phyloP scores from a whole-genome alignment of 345 rosid genomes.

The Eucalyptus sp. region DNA sequence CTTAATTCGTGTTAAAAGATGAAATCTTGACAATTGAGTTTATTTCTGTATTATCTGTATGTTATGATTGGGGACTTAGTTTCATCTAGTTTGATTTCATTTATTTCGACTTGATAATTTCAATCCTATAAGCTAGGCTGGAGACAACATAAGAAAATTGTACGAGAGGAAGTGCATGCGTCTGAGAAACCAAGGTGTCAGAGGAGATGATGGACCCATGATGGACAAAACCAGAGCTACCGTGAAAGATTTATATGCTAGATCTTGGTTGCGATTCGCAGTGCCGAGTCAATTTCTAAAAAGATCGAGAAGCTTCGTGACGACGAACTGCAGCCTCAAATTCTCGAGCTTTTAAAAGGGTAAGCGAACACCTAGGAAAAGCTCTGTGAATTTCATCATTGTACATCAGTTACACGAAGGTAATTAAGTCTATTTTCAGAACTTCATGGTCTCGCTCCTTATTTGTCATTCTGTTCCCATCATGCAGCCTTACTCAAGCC shows the following conservation, averaged over 20 bases:
- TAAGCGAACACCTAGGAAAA: slow-evolving; percentile 5
- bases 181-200: slow-evolving; percentile 37
- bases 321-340: slow-evolving; percentile 62
- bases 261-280: slow-evolving; percentile 61
- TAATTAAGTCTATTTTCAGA: not conserved
- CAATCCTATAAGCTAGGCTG: slow-evolving; percentile 23
- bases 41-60: not conserved
- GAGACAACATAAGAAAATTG: slow-evolving; percentile 42
- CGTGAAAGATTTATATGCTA: slow-evolving; percentile 52
- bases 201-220: slow-evolving; percentile 27
- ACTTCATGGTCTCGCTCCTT: not conserved
- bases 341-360: slow-evolving; percentile 61
- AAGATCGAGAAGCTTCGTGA: slow-evolving; percentile 53
- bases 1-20: not conserved
- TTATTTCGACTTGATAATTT: not conserved
- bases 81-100: not conserved
- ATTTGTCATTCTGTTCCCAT: not conserved
- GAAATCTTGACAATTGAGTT: not conserved
- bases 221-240: slow-evolving; percentile 50
- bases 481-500: slow-evolving; percentile 34
- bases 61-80: not conserved
- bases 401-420: not conserved
- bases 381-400: not conserved
- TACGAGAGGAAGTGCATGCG: slow-evolving; percentile 52
- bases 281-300: slow-evolving; percentile 60